Conservation (phyloP, 2,329 filamentous ascomycete genomes). For the Dothideomycetidae sp. region DNA sequence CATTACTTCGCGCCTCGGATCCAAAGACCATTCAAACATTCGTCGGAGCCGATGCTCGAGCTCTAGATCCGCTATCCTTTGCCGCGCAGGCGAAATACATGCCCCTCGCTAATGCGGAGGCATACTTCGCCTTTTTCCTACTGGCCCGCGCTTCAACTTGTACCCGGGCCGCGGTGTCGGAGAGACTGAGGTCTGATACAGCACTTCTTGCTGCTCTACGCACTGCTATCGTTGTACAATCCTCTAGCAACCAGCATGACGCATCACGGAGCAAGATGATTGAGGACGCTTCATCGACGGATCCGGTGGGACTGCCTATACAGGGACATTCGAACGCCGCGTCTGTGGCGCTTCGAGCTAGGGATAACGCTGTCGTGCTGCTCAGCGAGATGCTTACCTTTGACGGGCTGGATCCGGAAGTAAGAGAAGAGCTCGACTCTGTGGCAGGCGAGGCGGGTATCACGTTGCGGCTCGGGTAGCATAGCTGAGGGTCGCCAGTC, state of each 20-base stretch:
- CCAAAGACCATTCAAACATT: neutral
- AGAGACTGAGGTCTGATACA: neutral
- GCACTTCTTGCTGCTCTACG: neutral
- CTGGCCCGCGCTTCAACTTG: slow-evolving; percentile 1
- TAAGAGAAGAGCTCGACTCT: slow-evolving; percentile 10
- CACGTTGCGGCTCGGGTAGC: slow-evolving; percentile 5
- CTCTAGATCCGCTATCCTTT: neutral
- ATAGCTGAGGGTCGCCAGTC: too few relatives aligned
- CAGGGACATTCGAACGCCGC: slow-evolving; percentile 2
- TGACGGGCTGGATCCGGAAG: slow-evolving; percentile 21
- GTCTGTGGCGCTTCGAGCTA: slow-evolving; percentile 24
- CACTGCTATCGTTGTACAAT: neutral
- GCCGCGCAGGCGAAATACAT: slow-evolving; percentile 7
- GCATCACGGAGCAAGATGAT: neutral
- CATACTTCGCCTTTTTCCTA: slow-evolving; percentile 10
- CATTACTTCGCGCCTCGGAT: neutral
- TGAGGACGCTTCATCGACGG: slow-evolving; percentile 18
- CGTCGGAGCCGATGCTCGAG: neutral
- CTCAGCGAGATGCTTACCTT: slow-evolving; percentile 25
- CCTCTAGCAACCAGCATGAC: too few relatives aligned
- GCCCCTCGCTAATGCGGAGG: slow-evolving; percentile 11
- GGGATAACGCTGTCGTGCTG: slow-evolving; percentile 25
- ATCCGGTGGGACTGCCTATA: neutral
- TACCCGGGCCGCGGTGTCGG: neutral
- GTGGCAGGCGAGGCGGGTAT: slow-evolving; percentile 7